phyloP scores from a whole-genome alignment of 192 early-diverging fungal genomes.

The Mortierella alpina region DNA sequence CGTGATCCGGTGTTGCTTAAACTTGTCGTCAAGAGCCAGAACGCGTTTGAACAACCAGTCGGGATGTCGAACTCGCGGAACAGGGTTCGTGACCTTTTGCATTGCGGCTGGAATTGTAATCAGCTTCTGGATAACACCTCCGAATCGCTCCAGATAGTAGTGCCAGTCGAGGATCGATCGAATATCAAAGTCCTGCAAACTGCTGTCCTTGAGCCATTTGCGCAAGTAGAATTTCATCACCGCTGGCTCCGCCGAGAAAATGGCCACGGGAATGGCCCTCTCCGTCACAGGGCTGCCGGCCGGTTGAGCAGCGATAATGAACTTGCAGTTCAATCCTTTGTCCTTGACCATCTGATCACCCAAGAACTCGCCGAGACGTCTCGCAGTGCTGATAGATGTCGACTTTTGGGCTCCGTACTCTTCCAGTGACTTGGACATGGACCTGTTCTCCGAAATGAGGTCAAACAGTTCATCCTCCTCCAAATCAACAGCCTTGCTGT shows the following conservation, averaged over 20 bases:
- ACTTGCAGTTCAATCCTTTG: constrained; percentile 95
- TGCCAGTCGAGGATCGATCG: constrained; percentile 95
- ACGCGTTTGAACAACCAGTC: constrained; percentile 94
- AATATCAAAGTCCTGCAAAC: constrained; percentile 84
- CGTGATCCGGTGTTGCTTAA: constrained; percentile 87
- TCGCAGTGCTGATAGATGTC: constrained; percentile 95
- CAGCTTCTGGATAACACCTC: constrained; percentile 93
- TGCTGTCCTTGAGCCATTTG: constrained; percentile 91
- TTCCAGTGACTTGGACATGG: constrained; percentile 94
- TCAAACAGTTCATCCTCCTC: constrained; percentile 93
- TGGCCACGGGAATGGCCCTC: constrained; percentile 94
- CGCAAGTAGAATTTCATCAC: constrained; percentile 85
- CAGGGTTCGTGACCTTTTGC: constrained; percentile 94
- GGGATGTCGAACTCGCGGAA: constrained; percentile 92
- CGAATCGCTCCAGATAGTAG: constrained; percentile 97
- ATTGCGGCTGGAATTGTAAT: constrained; percentile 99
- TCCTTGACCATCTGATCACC: constrained; percentile 99
- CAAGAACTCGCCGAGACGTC: constrained; percentile 94
- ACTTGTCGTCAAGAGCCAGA: constrained; percentile 77
- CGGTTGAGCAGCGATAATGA: constrained; percentile 91
- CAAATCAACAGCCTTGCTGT: constrained; percentile 82
- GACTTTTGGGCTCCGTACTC: constrained; percentile 96
- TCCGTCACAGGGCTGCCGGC: constrained; percentile 88
- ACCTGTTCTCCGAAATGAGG: constrained; percentile 96
- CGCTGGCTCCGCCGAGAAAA: constrained; percentile 87